phyloP scores from a whole-genome alignment of 176 grass and related monocot species.

The Pontederia crassipes region DNA sequence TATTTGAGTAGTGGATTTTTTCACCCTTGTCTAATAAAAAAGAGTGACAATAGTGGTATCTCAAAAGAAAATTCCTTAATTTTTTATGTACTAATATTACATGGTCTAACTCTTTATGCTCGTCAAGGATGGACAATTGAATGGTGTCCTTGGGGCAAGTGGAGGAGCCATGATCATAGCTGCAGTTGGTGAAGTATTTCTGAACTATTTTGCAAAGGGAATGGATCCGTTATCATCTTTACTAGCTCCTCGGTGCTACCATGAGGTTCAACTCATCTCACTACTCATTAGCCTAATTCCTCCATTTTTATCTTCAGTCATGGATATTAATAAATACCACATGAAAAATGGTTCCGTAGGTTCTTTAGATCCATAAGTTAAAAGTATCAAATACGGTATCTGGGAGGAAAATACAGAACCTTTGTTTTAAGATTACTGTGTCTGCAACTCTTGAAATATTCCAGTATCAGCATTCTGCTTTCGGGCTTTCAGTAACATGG shows the following conservation, averaged over 20 bases:
- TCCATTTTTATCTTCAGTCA: not conserved
- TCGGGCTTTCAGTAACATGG: too few relatives aligned
- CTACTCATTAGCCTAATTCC: too few relatives aligned
- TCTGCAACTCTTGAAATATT: too few relatives aligned
- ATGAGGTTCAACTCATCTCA: conserved; percentile 31
- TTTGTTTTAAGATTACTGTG: too few relatives aligned
- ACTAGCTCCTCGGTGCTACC: conserved; percentile 63
- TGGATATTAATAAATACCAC: not conserved
- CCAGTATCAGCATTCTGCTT: too few relatives aligned
- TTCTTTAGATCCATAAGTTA: not conserved
- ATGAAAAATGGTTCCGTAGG: too few relatives aligned
- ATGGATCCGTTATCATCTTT: conserved; percentile 79
- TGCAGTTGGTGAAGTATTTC: conserved; percentile 48
- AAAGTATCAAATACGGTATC: not conserved
- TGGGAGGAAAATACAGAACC: too few relatives aligned
- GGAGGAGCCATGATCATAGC: conserved; percentile 73
- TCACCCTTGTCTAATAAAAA: too few relatives aligned
- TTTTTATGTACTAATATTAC: not conserved
- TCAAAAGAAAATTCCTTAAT: not conserved
- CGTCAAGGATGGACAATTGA: conserved; percentile 54
- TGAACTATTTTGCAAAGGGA: conserved; percentile 71
- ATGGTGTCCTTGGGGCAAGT: conserved; percentile 59
- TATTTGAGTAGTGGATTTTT: too few relatives aligned
- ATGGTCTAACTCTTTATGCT: not conserved
- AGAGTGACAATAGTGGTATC: too few relatives aligned